Percentiles rank a stretch among this genome's conserved stretches.
Conservation (phyloP, 225 moss, liverwort and hornwort genomes). For the Polytrichum commune region DNA sequence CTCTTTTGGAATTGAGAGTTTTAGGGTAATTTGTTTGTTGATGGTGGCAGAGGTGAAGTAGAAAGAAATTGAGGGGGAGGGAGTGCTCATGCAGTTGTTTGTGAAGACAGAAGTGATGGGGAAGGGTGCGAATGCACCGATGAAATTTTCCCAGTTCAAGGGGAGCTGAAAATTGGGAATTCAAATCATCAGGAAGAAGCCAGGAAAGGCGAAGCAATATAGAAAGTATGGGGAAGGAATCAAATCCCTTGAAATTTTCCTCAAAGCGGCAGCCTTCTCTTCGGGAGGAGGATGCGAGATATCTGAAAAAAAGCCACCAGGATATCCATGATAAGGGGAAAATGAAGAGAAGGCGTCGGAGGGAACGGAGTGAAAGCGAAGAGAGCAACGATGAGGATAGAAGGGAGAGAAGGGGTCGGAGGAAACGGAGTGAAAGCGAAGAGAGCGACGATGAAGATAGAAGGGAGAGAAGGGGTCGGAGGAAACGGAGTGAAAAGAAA, state of each 20-base stretch:
- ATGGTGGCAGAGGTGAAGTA: too few relatives aligned
- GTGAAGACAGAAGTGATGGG: background rate
- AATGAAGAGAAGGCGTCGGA: constrained; percentile 1
- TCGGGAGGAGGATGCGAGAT: constrained; percentile 15
- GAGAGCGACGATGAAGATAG: too few relatives aligned
- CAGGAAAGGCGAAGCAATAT: constrained; percentile 11
- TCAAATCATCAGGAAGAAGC: constrained; percentile 20
- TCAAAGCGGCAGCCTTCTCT: too few relatives aligned
- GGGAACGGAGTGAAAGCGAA: constrained; percentile 1
- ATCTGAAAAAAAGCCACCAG: constrained; percentile 3
- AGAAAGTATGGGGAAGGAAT: background rate
- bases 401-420: constrained; percentile 1
- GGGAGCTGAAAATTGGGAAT: constrained; percentile 44
- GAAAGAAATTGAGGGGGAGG: too few relatives aligned
- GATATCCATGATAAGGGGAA: background rate
- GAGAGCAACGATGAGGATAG: background rate
- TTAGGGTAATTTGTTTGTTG: too few relatives aligned
- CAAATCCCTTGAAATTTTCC: too few relatives aligned
- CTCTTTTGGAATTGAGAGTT: too few relatives aligned
- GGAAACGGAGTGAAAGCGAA: background rate
- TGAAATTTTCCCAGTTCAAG: constrained; percentile 69
- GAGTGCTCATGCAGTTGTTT: too few relatives aligned
- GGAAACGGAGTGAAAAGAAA: too few relatives aligned
- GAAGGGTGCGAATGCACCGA: constrained; percentile 15
- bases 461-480: too few relatives aligned